Base-by-base conservation (phyloP, 176 grass and related monocot species). In the Carex cristatella region DNA sequence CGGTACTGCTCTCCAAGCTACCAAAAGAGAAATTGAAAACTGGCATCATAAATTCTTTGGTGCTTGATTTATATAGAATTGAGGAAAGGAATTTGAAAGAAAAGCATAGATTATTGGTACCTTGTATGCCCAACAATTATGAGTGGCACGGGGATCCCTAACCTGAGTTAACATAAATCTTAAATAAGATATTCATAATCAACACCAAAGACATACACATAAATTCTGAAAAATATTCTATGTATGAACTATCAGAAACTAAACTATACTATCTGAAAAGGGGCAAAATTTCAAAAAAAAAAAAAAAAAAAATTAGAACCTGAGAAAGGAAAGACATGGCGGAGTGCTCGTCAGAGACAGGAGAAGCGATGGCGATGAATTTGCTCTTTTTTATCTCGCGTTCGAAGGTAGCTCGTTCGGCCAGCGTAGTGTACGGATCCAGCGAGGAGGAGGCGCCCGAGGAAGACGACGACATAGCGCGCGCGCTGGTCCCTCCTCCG, bases 71-170 rank as follows among this genome's bases (percentile, higher is more conserved):
- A 71, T 62, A 31, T 68, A 70, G 8, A 23, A 42, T 6, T 23
- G 40, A 78, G 15, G 13, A 57, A 81, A 62, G 76, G 15, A 66
- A 69, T 13, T 44, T 15, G 9, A 44, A 71, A 46, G 7, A 76
- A 10, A 40, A 70, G 27, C 4, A 38, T 2, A 76, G 48, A 64
- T 37, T 82, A 79, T 11, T 84, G 38, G 59, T 10, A 98, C 93
- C 93, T 95, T 95, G 79, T 95, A 98, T 1, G 96, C 93, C 93
- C 96, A 98, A 48, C 91, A 95, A 90, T 98, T 98, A 84, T 98
- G 96, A 59, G 83, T 93, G n/a, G 96, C 96, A 53, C 88, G 89
- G 5, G 89, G 87, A 93, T 98, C 91, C 77, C 78, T 93, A 59
- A 95, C 91, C 96, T 98, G 51, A 82, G 4, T 72, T 38, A 69